Base-by-base conservation (phyloP, 257 asterid genomes). In the Marsdenia floribunda region DNA sequence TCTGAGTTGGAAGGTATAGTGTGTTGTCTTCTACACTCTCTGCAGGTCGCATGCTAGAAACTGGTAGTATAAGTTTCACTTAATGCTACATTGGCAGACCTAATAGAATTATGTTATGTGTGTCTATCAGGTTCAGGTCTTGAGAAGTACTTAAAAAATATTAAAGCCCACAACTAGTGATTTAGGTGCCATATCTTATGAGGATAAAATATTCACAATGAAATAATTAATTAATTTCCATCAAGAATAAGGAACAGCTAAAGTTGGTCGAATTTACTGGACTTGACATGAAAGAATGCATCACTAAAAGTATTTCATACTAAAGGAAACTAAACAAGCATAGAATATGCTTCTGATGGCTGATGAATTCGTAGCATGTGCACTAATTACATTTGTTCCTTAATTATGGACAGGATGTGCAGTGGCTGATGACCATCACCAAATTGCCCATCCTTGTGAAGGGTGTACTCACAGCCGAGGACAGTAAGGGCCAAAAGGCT, bases 391-490 rank as follows among this genome's bases (percentile, higher is more conserved):
- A 42, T 37, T 72, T 72, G 68, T 26, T 73, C 75, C 70, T 68
- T 49, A 77, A 70, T 65, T 35, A 70, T 60, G 75, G 67, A 74
- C 93, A 93, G 97, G 98, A 93, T 83, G 90, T 93, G 22, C 84
- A 91, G 93, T 93, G 98, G 98, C 97, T 93, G 75, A 91, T 88
- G 86, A 71, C 98, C n/a, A 93, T 93, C 79, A 93, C 98, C 77
- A 81, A 92, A 57, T n/a, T 93, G 91, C 97, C 97, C 18, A 93
- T 93, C 85, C 84, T 91, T 76, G 96, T 93, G 71, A 93, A 91
- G 89, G 98, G 98, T 85, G 97, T 93, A 11, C 82, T 93, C 75
- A 93, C 98, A 50, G 97, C 97, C 38, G 98, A 93, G 80, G 98
- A 93, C 72, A 80, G 98, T 93, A 93, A 85, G 76, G 63, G 29